Evolutionary conservation across 768 basidiomycete species (phyloP).

Genomic region (Pulveroboletus ravenelii): DNA sequence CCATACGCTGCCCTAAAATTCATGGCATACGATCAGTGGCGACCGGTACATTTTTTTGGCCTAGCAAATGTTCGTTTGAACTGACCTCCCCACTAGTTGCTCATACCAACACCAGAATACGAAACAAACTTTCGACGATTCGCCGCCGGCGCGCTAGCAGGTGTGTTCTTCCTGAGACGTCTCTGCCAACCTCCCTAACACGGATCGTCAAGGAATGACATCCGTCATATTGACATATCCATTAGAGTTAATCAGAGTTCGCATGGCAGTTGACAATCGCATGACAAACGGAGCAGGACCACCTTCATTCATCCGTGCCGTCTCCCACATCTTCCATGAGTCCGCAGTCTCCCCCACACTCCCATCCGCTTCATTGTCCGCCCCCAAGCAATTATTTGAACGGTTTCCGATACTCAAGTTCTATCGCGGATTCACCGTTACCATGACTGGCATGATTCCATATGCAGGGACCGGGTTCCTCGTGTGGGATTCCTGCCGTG

Average conservation of each 20-base stretch:
- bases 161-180: constrained; percentile 37
- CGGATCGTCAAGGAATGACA: constrained; percentile 54
- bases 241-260: constrained; percentile 90
- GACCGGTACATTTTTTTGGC: constrained; percentile 47
- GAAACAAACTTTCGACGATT: constrained; percentile 82
- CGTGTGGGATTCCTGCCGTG: constrained; percentile 77
- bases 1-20: constrained; percentile 98
- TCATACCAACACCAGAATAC: constrained; percentile 78
- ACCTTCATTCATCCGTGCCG: constrained; percentile 52
- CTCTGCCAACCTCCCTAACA: not conserved
- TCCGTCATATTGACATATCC: constrained; percentile 95
- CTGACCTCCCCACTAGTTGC: constrained; percentile 41
- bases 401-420: constrained; percentile 80
- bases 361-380: constrained; percentile 10
- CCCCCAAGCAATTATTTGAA: constrained; percentile 39
- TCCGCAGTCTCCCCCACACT: constrained; percentile 31
- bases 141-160: constrained; percentile 81
- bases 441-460: constrained; percentile 87
- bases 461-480: constrained; percentile 96
- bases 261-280: constrained; percentile 69
- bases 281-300: constrained; percentile 27
- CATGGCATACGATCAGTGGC: constrained; percentile 90
- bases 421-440: constrained; percentile 96
- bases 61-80: not conserved
- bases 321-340: constrained; percentile 70